Evolutionary conservation across 306 rosid species (phyloP).

Genomic region (Sophora flavescens): DNA sequence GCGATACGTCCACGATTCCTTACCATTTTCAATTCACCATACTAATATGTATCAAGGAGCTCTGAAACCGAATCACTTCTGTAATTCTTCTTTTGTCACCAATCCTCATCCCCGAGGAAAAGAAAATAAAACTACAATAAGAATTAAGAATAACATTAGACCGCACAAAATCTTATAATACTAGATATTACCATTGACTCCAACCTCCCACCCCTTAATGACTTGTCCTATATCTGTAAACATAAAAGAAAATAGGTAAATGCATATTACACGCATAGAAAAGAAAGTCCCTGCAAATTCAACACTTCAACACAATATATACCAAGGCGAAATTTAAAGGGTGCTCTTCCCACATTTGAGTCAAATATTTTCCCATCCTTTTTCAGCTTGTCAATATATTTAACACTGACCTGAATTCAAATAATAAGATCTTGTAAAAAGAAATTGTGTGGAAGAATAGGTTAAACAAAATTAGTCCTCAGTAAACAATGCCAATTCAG

Average conservation of each 20-base stretch:
- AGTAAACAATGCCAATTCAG: conserved; percentile 5
- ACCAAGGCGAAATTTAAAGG: conserved; percentile 93
- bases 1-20: no score
- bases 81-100: conserved; percentile 96
- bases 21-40: no score
- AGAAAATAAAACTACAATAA: conserved; percentile 31
- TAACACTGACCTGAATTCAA: conserved; percentile 83
- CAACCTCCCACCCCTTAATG: conserved; percentile 95
- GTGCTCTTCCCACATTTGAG: no score
- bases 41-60: no score
- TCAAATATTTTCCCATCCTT: no score
- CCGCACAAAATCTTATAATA: conserved; percentile 8
- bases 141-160: conserved; percentile 25
- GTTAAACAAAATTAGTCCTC: conserved; percentile 2
- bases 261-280: conserved; percentile 16
- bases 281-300: background rate
- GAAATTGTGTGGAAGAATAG: background rate
- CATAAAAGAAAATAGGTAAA: conserved; percentile 40
- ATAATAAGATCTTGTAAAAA: conserved; percentile 32
- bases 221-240: conserved; percentile 91
- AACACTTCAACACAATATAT: conserved; percentile 18
- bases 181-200: conserved; percentile 72
- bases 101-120: conserved; percentile 80
- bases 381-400: conserved; percentile 85
- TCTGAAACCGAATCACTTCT: no score